Percentiles rank a stretch among this genome's conserved stretches.
Evolutionary conservation across 1,284 basidiomycete species (phyloP).

Genomic region (Sanghuangporus baumii): DNA sequence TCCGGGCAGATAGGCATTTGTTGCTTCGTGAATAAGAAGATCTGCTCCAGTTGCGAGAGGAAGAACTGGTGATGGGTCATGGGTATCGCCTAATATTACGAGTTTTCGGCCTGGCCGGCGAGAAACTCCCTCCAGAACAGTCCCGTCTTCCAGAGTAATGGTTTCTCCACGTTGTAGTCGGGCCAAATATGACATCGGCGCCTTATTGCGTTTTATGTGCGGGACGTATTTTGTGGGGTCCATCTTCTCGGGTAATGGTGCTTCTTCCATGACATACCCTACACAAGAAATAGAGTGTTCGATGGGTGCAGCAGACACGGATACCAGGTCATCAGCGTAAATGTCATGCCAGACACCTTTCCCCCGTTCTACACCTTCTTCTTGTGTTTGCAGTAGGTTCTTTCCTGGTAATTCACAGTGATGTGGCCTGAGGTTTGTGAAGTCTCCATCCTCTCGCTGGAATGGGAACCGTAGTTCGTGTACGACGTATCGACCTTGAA

Average conservation of each 20-base stretch:
- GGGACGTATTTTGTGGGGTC: slow-evolving; percentile 60
- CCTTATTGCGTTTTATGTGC: slow-evolving; percentile 62
- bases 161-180: slow-evolving; percentile 63
- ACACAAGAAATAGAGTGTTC: slow-evolving; percentile 78
- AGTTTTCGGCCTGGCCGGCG: slow-evolving; percentile 67
- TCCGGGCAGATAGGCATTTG: slow-evolving; percentile 83
- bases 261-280: slow-evolving; percentile 78
- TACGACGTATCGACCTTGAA: slow-evolving; percentile 76
- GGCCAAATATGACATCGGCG: slow-evolving; percentile 69
- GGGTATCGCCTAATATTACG: slow-evolving; percentile 78
- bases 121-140: slow-evolving; percentile 66
- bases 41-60: slow-evolving; percentile 57
- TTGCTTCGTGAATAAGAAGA: slow-evolving; percentile 81
- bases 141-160: slow-evolving; percentile 75
- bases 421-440: slow-evolving; percentile 40
- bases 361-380: slow-evolving; percentile 24
- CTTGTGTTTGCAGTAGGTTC: slow-evolving; percentile 48
- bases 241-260: slow-evolving; percentile 72
- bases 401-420: slow-evolving; percentile 63
- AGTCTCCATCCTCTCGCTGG: slow-evolving; percentile 47
- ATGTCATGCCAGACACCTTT: slow-evolving; percentile 73
- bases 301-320: slow-evolving; percentile 82
- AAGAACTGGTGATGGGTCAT: slow-evolving; percentile 62
- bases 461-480: slow-evolving; percentile 75
- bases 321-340: slow-evolving; percentile 51